Percentiles rank a stretch among this genome's conserved stretches.
phyloP scores from a whole-genome alignment of 305 asterid species.

The Plantago lanceolata region DNA sequence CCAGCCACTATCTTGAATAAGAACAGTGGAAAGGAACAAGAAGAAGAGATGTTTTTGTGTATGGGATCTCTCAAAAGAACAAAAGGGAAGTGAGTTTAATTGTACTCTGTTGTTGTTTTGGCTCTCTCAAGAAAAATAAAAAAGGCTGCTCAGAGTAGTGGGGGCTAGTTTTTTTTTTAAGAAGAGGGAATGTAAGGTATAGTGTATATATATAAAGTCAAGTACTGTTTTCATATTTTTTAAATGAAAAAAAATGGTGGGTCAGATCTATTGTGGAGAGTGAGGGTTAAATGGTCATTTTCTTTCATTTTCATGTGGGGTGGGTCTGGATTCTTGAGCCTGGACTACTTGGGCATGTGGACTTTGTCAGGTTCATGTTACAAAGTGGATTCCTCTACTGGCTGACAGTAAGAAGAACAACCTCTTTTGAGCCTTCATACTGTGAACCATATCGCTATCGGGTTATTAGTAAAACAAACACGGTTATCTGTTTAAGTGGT shows the following conservation, averaged over 20 bases:
- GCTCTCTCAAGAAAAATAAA: slow-evolving; percentile 23
- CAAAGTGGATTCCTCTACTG: slow-evolving; percentile 56
- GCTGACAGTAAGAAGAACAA: slow-evolving; percentile 15
- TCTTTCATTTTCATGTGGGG: slow-evolving; percentile 50
- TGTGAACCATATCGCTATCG: slow-evolving; percentile 25
- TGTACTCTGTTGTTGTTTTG: slow-evolving; percentile 21
- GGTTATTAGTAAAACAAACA: not conserved
- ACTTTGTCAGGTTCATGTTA: slow-evolving; percentile 60
- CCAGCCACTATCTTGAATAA: not conserved
- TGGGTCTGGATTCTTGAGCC: slow-evolving; percentile 40
- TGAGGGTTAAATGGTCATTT: slow-evolving; percentile 53
- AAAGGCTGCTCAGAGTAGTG: slow-evolving; percentile 29
- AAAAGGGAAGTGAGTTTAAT: slow-evolving; percentile 24
- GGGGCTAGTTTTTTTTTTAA: slow-evolving; percentile 39
- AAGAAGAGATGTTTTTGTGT: slow-evolving; percentile 34
- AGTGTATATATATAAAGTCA: slow-evolving; percentile 29
- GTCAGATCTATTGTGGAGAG: slow-evolving; percentile 52
- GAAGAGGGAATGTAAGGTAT: slow-evolving; percentile 36
- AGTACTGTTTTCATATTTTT: slow-evolving; percentile 27
- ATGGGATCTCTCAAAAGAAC: slow-evolving; percentile 25
- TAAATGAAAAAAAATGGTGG: slow-evolving; percentile 35
- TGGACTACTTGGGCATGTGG: slow-evolving; percentile 75
- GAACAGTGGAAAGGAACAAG: slow-evolving; percentile 26
- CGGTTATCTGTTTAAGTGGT: not conserved
- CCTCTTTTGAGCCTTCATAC: slow-evolving; percentile 30